Conservation (phyloP, 2,329 filamentous ascomycete species). For the Exophiala oligosperma region DNA sequence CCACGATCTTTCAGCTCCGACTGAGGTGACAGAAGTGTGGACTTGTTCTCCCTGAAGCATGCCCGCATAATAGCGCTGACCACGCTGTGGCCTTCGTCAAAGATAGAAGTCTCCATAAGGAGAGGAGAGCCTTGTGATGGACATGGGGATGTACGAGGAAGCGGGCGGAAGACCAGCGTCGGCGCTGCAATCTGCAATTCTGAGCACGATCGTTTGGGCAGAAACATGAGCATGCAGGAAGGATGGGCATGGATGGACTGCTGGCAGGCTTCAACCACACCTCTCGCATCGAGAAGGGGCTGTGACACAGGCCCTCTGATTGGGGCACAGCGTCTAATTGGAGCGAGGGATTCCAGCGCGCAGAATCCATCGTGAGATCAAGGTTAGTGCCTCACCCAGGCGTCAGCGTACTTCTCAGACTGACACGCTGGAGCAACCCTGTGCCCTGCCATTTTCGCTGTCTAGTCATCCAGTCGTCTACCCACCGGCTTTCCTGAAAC, state of each 20-base stretch:
- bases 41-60: conserved; percentile 3
- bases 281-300: conserved; percentile 12
- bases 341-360: conserved; percentile 12
- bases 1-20: too few species aligned
- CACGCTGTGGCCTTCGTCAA: conserved; percentile 17
- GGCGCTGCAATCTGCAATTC: conserved; percentile 8
- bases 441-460: conserved; percentile 12
- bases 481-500: conserved; percentile 16
- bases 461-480: conserved; percentile 12
- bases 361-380: conserved; percentile 10
- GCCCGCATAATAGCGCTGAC: conserved; percentile 20
- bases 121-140: conserved; percentile 13
- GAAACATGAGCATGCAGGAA: background rate
- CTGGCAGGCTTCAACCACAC: conserved; percentile 16
- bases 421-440: conserved; percentile 12
- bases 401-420: conserved; percentile 22
- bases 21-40: background rate
- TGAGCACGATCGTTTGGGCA: conserved; percentile 12
- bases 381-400: conserved; percentile 13
- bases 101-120: conserved; percentile 12
- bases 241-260: conserved; percentile 15
- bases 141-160: too few species aligned
- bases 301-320: conserved; percentile 9
- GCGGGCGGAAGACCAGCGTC: too few species aligned
- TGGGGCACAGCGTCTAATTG: too few species aligned